A percentile compares a stretch with the other conserved stretches of the same genome.
phyloP scores from a whole-genome alignment of 1,284 basidiomycete species.

The Lentinula novae-zelandiae region DNA sequence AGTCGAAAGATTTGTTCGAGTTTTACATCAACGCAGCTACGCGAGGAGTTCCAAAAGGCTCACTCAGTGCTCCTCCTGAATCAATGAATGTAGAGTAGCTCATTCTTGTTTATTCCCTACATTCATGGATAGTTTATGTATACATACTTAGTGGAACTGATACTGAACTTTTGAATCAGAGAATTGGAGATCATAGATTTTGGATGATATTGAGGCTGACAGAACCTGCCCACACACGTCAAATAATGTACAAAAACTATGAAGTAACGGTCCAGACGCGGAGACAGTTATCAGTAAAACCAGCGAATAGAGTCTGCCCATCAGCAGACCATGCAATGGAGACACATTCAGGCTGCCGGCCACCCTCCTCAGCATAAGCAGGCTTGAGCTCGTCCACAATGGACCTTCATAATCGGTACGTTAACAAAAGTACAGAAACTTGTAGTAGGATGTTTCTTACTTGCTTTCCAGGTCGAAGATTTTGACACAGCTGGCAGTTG shows the following conservation, averaged over 20 bases:
- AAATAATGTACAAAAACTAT: slow-evolving; percentile 30
- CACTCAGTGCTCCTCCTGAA: neutral
- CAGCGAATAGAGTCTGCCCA: slow-evolving; percentile 95
- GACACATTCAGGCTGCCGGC: slow-evolving; percentile 91
- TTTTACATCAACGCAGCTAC: slow-evolving; percentile 5
- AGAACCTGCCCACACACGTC: slow-evolving; percentile 4
- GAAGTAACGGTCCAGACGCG: slow-evolving; percentile 89
- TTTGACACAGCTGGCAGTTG: slow-evolving; percentile 97
- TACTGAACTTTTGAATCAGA: too few relatives aligned
- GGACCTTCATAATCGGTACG: slow-evolving; percentile 52
- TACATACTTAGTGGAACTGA: too few relatives aligned
- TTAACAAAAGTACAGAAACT: slow-evolving; percentile 16
- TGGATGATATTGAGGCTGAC: neutral
- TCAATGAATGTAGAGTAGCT: neutral
- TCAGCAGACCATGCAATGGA: slow-evolving; percentile 99
- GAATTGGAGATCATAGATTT: too few relatives aligned
- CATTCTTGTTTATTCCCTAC: neutral
- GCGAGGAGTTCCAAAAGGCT: neutral
- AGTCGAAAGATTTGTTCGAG: slow-evolving; percentile 9
- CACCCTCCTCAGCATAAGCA: slow-evolving; percentile 80
- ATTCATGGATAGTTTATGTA: too few relatives aligned
- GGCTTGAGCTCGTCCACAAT: slow-evolving; percentile 99
- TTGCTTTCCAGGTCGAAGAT: slow-evolving; percentile 99
- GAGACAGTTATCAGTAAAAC: slow-evolving; percentile 89
- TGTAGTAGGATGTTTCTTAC: slow-evolving; percentile 44